A percentile compares a stretch with the other conserved stretches of the same genome.
Evolutionary conservation across 1,284 basidiomycete genomes (phyloP).

Genomic region (Trametes versicolor): DNA sequence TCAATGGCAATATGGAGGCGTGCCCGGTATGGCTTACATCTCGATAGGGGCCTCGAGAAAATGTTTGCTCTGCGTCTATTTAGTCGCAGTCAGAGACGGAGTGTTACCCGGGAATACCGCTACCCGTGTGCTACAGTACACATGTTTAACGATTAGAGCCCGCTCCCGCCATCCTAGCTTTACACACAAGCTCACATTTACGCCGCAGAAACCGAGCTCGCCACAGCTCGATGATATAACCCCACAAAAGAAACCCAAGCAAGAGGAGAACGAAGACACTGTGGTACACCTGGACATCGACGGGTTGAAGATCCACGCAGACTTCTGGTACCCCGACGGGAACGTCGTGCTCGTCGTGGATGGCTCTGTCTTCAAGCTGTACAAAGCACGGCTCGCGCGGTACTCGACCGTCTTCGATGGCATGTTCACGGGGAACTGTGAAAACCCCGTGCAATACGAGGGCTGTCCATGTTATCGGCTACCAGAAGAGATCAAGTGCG

Average conservation of each 20-base stretch:
- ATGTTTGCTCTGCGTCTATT: too few relatives aligned
- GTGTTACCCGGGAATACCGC: too few relatives aligned
- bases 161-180: too few relatives aligned
- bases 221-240: too few relatives aligned
- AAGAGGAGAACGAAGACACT: neutral
- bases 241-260: neutral
- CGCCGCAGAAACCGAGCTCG: too few relatives aligned
- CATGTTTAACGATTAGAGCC: too few relatives aligned
- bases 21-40: too few relatives aligned
- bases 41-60: too few relatives aligned
- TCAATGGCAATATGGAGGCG: too few relatives aligned
- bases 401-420: constrained; percentile 3
- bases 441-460: neutral
- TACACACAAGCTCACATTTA: too few relatives aligned
- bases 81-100: too few relatives aligned
- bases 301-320: neutral
- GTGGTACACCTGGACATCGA: neutral
- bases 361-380: constrained; percentile 12
- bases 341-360: constrained; percentile 15
- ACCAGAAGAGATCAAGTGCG: neutral
- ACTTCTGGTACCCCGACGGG: constrained; percentile 22
- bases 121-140: too few relatives aligned
- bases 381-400: constrained; percentile 3
- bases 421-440: neutral
- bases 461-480: neutral